phyloP scores from a whole-genome alignment of 345 rosid genomes.

The Arabis hirsuta region DNA sequence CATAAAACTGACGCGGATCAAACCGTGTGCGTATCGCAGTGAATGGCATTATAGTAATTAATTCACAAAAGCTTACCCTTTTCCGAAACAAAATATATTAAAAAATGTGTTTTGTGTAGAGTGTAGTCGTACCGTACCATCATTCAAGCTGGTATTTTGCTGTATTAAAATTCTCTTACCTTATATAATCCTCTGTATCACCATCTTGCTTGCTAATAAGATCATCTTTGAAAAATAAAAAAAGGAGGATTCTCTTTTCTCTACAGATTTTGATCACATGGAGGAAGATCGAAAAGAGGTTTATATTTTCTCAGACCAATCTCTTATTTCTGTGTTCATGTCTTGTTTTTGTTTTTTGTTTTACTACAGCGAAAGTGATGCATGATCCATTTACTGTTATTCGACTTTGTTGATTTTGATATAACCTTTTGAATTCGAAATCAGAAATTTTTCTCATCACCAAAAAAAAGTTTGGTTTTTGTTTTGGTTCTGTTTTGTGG shows the following conservation, averaged over 20 bases:
- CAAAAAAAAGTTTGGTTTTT: neutral
- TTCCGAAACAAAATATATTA: neutral
- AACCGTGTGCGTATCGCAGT: constrained; percentile 27
- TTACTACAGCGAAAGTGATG: neutral
- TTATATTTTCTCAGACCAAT: neutral
- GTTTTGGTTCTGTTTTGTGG: neutral
- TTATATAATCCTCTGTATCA: constrained; percentile 11
- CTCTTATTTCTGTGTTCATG: too few relatives aligned
- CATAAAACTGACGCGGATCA: constrained; percentile 23
- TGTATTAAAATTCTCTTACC: constrained; percentile 22
- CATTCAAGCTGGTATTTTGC: constrained; percentile 36
- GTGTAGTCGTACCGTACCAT: constrained; percentile 26
- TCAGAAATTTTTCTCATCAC: neutral
- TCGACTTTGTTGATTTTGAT: too few relatives aligned
- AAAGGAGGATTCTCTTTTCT: neutral
- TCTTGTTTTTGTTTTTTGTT: neutral
- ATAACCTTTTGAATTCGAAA: neutral
- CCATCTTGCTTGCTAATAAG: constrained; percentile 1
- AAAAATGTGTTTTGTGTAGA: constrained; percentile 8
- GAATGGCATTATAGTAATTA: constrained; percentile 16
- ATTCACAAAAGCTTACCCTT: neutral
- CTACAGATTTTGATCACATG: constrained; percentile 45
- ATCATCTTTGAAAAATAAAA: constrained; percentile 9
- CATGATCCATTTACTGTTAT: neutral
- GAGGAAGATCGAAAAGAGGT: constrained; percentile 68